Evolutionary conservation across 345 rosid genomes (phyloP).

Genomic region (Hibiscus mutabilis): DNA sequence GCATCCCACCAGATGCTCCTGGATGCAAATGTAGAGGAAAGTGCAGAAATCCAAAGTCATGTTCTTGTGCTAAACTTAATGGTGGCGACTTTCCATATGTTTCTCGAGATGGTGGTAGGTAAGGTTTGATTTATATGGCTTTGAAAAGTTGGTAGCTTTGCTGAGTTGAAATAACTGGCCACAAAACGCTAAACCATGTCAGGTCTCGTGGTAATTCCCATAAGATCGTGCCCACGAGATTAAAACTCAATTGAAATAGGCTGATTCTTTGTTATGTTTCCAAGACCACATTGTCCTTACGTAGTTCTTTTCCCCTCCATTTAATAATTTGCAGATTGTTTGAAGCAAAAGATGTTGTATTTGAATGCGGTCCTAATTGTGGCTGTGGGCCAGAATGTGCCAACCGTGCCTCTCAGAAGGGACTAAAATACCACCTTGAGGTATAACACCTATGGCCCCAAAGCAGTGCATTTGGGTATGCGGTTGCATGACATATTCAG

Average conservation of each 20-base stretch:
- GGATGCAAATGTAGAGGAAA: constrained; percentile 44
- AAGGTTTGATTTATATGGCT: constrained; percentile 5
- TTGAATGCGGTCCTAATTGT: constrained; percentile 66
- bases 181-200: neutral
- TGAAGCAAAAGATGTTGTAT: constrained; percentile 53
- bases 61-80: constrained; percentile 54
- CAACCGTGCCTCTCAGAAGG: constrained; percentile 53
- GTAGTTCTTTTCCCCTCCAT: neutral
- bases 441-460: constrained; percentile 13
- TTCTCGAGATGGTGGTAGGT: constrained; percentile 55
- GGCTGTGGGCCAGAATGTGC: constrained; percentile 55
- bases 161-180: neutral
- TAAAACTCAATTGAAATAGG: neutral
- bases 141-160: neutral
- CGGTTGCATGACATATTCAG: neutral
- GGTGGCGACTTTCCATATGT: constrained; percentile 59
- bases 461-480: neutral
- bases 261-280: neutral
- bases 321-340: constrained; percentile 27
- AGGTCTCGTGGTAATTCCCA: neutral
- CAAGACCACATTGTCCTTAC: neutral
- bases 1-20: constrained; percentile 27
- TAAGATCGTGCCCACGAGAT: neutral
- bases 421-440: constrained; percentile 47
- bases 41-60: constrained; percentile 39